phyloP scores from a whole-genome alignment of 2,329 filamentous ascomycete species.

The Nothopassalora personata region DNA sequence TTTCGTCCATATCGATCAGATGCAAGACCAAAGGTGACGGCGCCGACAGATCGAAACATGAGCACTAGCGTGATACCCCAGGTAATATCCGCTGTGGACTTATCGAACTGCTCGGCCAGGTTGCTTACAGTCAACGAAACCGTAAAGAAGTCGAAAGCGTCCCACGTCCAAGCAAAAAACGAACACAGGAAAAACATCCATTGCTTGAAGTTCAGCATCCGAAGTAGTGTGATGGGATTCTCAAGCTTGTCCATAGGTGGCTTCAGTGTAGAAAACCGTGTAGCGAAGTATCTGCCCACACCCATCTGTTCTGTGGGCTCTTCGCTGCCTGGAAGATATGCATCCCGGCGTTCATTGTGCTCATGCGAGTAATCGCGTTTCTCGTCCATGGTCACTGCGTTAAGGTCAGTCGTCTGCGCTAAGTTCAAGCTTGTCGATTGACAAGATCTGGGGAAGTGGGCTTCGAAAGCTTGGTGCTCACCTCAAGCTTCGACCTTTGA shows the following conservation, averaged over 20 bases:
- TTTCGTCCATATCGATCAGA: conserved; percentile 32
- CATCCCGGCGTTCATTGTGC: background rate
- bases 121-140: conserved; percentile 53
- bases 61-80: conserved; percentile 54
- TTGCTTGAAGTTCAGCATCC: conserved; percentile 50
- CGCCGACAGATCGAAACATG: conserved; percentile 57
- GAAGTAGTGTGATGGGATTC: conserved; percentile 50
- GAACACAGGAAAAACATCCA: conserved; percentile 54
- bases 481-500: background rate
- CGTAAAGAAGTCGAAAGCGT: conserved; percentile 59
- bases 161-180: conserved; percentile 50
- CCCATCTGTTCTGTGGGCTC: conserved; percentile 31
- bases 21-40: conserved; percentile 50
- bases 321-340: conserved; percentile 12
- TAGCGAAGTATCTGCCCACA: conserved; percentile 47
- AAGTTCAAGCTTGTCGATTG: background rate
- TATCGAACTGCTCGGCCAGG: conserved; percentile 50
- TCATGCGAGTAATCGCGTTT: background rate
- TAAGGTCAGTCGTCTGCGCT: background rate
- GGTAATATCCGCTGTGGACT: conserved; percentile 54
- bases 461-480: background rate
- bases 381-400: background rate
- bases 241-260: conserved; percentile 52
- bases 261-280: conserved; percentile 50
- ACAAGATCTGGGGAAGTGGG: background rate